Percentiles rank a stretch among this genome's conserved stretches.
Conservation (phyloP, 352 stramenopile genomes). For the Phytophthora constricta region DNA sequence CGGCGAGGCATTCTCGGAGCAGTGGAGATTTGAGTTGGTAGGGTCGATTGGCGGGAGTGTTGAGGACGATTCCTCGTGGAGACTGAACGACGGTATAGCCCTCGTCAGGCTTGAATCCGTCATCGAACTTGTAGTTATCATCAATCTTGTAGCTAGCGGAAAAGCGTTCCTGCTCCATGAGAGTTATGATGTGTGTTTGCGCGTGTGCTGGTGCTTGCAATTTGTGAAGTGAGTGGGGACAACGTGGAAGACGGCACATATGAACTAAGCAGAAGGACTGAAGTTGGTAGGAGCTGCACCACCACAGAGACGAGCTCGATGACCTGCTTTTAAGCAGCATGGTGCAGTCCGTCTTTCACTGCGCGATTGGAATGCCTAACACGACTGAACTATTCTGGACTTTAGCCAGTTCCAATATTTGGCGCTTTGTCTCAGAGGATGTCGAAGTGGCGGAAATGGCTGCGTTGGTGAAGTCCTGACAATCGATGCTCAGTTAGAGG, state of each 20-base stretch:
- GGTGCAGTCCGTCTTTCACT: conserved; percentile 7
- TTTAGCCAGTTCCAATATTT: conserved; percentile 1
- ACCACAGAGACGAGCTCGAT: background rate
- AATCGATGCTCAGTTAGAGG: background rate
- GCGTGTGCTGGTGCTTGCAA: conserved; percentile 8
- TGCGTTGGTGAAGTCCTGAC: too few relatives aligned
- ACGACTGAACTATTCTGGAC: conserved; percentile 17
- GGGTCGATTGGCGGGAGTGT: conserved; percentile 6
- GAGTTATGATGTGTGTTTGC: background rate
- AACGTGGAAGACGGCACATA: background rate
- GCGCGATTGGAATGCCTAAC: conserved; percentile 15
- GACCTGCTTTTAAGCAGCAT: background rate
- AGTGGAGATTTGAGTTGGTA: conserved; percentile 34
- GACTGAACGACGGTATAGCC: conserved; percentile 26
- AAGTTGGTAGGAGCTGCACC: background rate
- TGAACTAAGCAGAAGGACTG: too few relatives aligned
- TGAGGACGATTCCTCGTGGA: conserved; percentile 7
- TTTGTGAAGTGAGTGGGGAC: conserved; percentile 19
- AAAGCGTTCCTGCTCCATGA: conserved; percentile 21
- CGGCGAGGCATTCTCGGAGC: conserved; percentile 48
- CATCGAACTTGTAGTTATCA: conserved; percentile 6
- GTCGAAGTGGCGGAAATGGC: conserved; percentile 15
- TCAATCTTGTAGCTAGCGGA: conserved; percentile 37
- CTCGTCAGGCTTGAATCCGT: conserved; percentile 31
- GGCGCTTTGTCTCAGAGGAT: conserved; percentile 10